Base-by-base conservation (phyloP, 805 yeast species). In the Saccharomyces mikatae region DNA sequence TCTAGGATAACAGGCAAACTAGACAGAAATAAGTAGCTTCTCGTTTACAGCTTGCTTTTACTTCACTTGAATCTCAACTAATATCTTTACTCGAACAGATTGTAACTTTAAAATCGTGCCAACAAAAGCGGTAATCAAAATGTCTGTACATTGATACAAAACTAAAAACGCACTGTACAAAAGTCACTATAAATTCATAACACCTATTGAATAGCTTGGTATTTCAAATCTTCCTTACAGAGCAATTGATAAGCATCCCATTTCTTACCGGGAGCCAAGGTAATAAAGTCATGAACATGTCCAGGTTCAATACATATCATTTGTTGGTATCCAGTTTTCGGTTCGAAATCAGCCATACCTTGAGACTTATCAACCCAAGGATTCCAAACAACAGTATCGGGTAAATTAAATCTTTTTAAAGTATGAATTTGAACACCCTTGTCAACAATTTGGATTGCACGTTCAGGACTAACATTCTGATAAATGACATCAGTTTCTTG, bases 241-340 rank as follows among this genome's bases (percentile, higher is more conserved):
- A 70, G 59, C 41, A 69, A 79, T 73, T 89, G 96, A 31, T 83
- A 72, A 14, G 83, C 97, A 13, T 72, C 70, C 96, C 96, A 91
- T 58, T 76, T 76, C 57, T 78, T 79, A 52, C 94, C 92, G n/a
- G 92, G 84, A 50, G 74, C 69, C 61, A 94, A 76, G 26, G 70
- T 72, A 26, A 80, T 75, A 66, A 87, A 86, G 49, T 84, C 82
- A 55, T 80, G 77, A 44, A 94, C 98, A 61, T 84, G 78, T 47
- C 99, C 99, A 2, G 97, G 95, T 71, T 94, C 99, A 54, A 94
- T 80, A 73, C 99, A 94, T 55, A 94, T 81, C 98, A 94, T 92
- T 48, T 84, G 76, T 60, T 82, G 78, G 75, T 77, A 94, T 5
- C 97, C 98, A 52, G 72, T 70, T 68, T 87, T 89, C 51, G 98